phyloP scores from a whole-genome alignment of 179 eudicot species.

The Carnegiea gigantea region DNA sequence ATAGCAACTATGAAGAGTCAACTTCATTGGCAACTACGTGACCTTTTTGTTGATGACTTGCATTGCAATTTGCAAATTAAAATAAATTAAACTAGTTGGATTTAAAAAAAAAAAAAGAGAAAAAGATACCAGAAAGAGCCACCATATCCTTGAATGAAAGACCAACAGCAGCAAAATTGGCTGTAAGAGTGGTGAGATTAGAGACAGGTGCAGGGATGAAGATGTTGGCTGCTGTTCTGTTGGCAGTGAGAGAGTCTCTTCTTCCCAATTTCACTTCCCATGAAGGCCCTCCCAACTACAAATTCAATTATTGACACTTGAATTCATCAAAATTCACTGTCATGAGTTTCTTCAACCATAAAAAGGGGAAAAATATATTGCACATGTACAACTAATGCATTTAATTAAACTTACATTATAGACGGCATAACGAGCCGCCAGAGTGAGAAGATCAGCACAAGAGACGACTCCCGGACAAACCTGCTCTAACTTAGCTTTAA shows the following conservation, averaged over 20 bases:
- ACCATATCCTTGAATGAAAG: slow-evolving; percentile 36
- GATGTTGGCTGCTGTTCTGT: slow-evolving; percentile 30
- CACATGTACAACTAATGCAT: too few relatives aligned
- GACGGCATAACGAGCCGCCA: slow-evolving; percentile 40
- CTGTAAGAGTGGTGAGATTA: slow-evolving; percentile 29
- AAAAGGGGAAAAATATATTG: too few relatives aligned
- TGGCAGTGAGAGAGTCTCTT: slow-evolving; percentile 40
- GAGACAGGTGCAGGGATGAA: slow-evolving; percentile 35
- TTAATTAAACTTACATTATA: slow-evolving; percentile 26
- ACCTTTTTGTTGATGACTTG: background rate
- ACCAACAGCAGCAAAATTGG: slow-evolving; percentile 40
- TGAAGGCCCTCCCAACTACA: slow-evolving; percentile 42
- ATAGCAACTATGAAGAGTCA: background rate
- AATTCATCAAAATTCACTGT: background rate
- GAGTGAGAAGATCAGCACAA: slow-evolving; percentile 48
- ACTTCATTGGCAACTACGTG: background rate
- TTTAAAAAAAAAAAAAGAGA: too few relatives aligned
- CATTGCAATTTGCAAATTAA: background rate
- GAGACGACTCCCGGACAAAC: slow-evolving; percentile 41
- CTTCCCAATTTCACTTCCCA: slow-evolving; percentile 46
- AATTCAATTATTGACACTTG: background rate
- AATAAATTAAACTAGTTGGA: background rate
- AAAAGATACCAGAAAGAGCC: slow-evolving; percentile 36
- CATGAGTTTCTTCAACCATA: background rate
- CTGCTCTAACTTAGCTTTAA: slow-evolving; percentile 32